Evolutionary conservation across 306 rosid species (phyloP), one percentile per base, ranked within the genome.

Genomic region (Abrus pulchellus): DNA sequence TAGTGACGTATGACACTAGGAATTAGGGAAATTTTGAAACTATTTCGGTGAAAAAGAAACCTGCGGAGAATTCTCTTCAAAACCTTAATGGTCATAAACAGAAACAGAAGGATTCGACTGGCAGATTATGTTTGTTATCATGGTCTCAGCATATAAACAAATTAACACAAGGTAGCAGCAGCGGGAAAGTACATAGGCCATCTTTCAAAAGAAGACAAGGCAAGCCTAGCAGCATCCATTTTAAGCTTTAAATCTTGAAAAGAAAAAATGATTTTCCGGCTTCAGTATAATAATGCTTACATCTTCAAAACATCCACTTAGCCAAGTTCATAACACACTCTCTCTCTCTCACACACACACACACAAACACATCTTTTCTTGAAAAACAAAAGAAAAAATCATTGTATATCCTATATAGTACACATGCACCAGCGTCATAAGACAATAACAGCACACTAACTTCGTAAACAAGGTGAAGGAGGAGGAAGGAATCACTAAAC

Each of bases 161-260:
- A 64, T 34, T 53, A 68, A 76, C 38, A 34, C 27, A 67, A 44
- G 44, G 44, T 45, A 45, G 72, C 76, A 56, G 76, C 79, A 54
- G 14, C 53, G 3, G 33, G 43, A 52, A 52, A 8, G 14, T 44
- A 44, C 40, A 27, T 44, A 20, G 20, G 53, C 36, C 48, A 72
- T 50, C 6, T 34, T 66, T 65, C 8, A 48, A 65, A 36, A 71
- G 2, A 12, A 34, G n/a, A 55, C 53, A 60, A 10, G 10, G 55
- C 40, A 36, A 36, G 40, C 40, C 40, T 11, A 2, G 27, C 41
- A 68, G 27, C 13, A 63, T 52, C 47, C 3, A 49, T 75, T 74
- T 44, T 5, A 8, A 53, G 41, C 59, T 41, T 41, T 14, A 28
- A 81, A 66, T 33, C 38, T 53, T 7, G 34, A 54, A 56, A 68